Evolutionary conservation across 1,284 basidiomycete genomes (phyloP), one percentile per base, ranked within the genome.

Genomic region (Sanghuangporus baumii): DNA sequence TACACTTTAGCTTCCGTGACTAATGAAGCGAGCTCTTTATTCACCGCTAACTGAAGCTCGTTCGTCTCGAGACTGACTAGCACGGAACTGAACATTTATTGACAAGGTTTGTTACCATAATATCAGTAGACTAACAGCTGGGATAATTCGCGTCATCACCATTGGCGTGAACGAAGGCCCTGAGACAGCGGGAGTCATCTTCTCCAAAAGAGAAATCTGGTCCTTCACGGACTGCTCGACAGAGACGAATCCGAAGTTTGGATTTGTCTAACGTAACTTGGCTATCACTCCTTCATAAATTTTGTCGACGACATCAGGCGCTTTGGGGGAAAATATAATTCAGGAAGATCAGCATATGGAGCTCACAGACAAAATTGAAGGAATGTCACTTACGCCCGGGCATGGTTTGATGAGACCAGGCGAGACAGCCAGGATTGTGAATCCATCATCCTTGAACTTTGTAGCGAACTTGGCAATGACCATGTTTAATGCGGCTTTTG

Each of bases 401-500:
- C 40, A 64, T 48, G 2, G 68, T 70, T 68, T 63, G 14, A 71
- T 68, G 41, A 68, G 50, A 20, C 70, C 70, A 12, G 70, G 70
- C 36, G 63, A 51, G 37, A 70, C 58, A 6, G 66, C 61, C 12
- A 69, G 20, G 55, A 68, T 57, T 2, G 64, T 64, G 47, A 71
- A 62, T 9, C 69, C 69, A 57, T 71, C 69, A 6, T 66, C 57
- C 23, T 66, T 61, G 31, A 66, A 59, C 18, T 63, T 57, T 12
- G 62, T 50, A 1, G 71, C 66, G 46, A 63, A 70, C 46, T 70
- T 69, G 18, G 66, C 60, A 37, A 66, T 57, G n/a, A 63, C 66
- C 66, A 71, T 69, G 48, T 71, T 69, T 9, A 68, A 41, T 3
- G 61, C 68, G 4, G 68, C 65, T 55, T 72, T 71, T n/a, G 67